Conservation (phyloP, 108 stramenopile genomes). For the Mayamaea pseudoterrestris region DNA sequence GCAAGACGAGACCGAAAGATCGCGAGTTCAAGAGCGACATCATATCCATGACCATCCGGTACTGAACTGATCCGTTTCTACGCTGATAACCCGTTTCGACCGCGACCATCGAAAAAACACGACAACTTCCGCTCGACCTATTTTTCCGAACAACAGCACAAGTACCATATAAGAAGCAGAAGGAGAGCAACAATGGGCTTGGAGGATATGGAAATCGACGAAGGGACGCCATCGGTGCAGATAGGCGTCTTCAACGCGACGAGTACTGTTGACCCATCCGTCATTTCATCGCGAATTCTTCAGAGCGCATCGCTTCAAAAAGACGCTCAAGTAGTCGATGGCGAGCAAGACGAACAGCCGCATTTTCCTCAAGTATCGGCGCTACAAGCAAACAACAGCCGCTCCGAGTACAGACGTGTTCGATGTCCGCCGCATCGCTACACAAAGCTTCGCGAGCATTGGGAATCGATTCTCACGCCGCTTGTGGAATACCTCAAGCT, state of each 20-base stretch:
- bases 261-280: constrained; percentile 61
- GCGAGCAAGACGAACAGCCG: constrained; percentile 49
- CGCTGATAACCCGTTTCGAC: too few species aligned
- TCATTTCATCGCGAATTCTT: constrained; percentile 61
- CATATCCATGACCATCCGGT: too few species aligned
- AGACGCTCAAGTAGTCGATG: constrained; percentile 29
- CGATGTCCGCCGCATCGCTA: constrained; percentile 94
- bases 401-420: constrained; percentile 81
- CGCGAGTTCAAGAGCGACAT: too few species aligned
- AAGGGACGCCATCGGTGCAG: too few species aligned
- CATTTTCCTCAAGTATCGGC: constrained; percentile 69
- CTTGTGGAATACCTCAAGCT: constrained; percentile 95
- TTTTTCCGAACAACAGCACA: too few species aligned
- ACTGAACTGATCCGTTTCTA: too few species aligned
- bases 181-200: too few species aligned
- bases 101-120: too few species aligned
- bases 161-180: too few species aligned
- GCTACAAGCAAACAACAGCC: constrained; percentile 53
- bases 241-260: constrained; percentile 29
- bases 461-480: constrained; percentile 88
- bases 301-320: constrained; percentile 61
- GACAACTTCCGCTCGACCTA: too few species aligned
- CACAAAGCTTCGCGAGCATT: constrained; percentile 83
- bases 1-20: too few species aligned
- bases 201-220: too few species aligned